Conservation (phyloP, 148 eudicot genomes). For the Suaeda aralocaspica region DNA sequence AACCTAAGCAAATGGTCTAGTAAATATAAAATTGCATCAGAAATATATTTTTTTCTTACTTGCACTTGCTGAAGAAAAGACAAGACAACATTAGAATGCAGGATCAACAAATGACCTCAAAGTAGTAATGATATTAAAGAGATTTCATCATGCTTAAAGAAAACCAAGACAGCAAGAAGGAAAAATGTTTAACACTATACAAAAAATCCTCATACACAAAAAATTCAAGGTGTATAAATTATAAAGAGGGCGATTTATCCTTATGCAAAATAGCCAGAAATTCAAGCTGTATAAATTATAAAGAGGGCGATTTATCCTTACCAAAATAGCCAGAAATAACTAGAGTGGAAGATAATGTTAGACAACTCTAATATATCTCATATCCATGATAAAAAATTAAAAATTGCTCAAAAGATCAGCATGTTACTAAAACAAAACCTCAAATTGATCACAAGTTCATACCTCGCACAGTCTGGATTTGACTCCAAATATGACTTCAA, state of each 20-base stretch:
- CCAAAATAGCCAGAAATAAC: neutral
- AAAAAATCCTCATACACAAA: neutral
- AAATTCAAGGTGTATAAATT: neutral
- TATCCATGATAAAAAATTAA: too few species aligned
- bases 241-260: neutral
- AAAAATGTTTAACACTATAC: neutral
- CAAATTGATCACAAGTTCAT: slow-evolving; percentile 12
- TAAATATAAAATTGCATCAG: neutral
- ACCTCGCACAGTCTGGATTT: slow-evolving; percentile 85
- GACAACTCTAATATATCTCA: too few species aligned
- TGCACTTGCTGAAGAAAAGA: neutral
- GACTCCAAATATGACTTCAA: slow-evolving; percentile 61
- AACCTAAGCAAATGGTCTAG: neutral
- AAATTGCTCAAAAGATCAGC: too few species aligned
- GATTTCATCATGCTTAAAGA: neutral
- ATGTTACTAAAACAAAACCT: too few species aligned
- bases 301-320: neutral
- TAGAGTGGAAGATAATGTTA: too few species aligned
- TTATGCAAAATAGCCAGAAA: too few species aligned
- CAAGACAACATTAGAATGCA: neutral
- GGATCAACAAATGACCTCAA: neutral
- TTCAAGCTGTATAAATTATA: neutral
- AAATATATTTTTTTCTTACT: neutral
- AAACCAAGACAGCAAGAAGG: neutral
- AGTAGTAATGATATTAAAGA: neutral